These are phyloP conservation scores for Leishmania aethiopica DNA, from an alignment of 208 protist species.

Conservation along the genomic window DNA sequence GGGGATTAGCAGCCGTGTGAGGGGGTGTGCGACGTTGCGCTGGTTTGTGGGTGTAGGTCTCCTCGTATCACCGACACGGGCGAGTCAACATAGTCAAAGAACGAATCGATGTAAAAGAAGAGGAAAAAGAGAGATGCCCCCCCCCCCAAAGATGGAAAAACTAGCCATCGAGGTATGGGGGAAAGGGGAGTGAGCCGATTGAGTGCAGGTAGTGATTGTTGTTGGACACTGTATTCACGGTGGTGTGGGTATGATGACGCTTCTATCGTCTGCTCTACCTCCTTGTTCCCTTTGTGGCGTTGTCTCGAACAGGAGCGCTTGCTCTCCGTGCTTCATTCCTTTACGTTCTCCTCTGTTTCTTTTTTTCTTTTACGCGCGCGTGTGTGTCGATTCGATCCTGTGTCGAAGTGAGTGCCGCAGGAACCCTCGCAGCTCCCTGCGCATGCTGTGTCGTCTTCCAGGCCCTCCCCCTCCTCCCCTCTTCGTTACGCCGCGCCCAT, in stretches of 20 bases:
- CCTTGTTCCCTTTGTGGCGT: background rate
- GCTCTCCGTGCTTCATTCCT: background rate
- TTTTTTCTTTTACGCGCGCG: background rate
- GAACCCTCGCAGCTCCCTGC: background rate
- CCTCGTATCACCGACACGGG: background rate
- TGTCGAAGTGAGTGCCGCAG: background rate
- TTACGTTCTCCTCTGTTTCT: background rate
- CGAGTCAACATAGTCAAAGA: background rate
- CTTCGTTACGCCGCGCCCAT: background rate
- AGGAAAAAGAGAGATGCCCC: background rate
- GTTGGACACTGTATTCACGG: background rate
- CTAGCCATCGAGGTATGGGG: no score
- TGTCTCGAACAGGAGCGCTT: background rate
- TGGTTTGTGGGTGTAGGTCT: background rate
- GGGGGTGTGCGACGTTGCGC: background rate
- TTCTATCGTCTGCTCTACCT: background rate
- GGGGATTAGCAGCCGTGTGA: background rate
- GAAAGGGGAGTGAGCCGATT: background rate
- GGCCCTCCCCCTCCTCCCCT: background rate
- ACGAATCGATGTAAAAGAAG: conserved; percentile 1
- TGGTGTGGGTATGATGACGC: background rate
- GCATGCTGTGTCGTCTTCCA: background rate
- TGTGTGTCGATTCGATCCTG: background rate
- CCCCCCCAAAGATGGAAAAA: background rate
- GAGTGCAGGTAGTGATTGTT: background rate